Evolutionary conservation across 2,329 filamentous ascomycete genomes (phyloP).

Genomic region (Neoarthrinium moseri): DNA sequence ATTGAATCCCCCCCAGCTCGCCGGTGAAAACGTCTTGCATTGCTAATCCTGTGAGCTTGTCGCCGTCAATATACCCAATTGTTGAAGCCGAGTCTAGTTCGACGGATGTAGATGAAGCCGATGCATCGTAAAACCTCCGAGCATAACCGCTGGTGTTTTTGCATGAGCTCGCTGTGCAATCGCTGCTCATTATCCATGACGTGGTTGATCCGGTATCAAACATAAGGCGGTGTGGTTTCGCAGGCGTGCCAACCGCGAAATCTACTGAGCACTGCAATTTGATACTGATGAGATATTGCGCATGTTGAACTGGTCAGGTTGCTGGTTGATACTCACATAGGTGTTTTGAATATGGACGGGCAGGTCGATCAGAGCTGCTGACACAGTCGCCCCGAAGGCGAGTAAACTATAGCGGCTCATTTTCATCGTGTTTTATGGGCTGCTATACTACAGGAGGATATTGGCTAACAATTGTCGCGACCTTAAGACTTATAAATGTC

Average conservation of each 20-base stretch:
- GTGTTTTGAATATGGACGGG: conserved; percentile 12
- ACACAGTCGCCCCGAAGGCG: conserved; percentile 5
- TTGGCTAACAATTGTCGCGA: too few species aligned
- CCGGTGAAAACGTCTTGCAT: conserved; percentile 26
- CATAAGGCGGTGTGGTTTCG: conserved; percentile 22
- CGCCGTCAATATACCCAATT: conserved; percentile 31
- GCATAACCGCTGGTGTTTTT: conserved; percentile 22
- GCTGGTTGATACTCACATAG: conserved; percentile 10
- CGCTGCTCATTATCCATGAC: conserved; percentile 28
- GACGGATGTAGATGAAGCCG: conserved; percentile 22
- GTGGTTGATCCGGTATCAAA: conserved; percentile 36
- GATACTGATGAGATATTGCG: background rate
- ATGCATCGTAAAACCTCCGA: conserved; percentile 25
- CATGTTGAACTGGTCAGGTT: background rate
- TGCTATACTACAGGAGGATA: too few species aligned
- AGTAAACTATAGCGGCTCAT: background rate
- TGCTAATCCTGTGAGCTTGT: conserved; percentile 17
- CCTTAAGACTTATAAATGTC: too few species aligned
- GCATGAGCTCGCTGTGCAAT: conserved; percentile 24
- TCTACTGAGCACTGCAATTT: conserved; percentile 10
- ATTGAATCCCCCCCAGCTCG: conserved; percentile 14
- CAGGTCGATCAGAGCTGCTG: conserved; percentile 13
- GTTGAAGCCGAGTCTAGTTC: conserved; percentile 17
- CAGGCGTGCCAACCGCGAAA: conserved; percentile 26
- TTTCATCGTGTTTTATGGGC: too few species aligned